Base-by-base conservation (phyloP, 2,329 filamentous ascomycete species). In the Juglanconis juglandina region DNA sequence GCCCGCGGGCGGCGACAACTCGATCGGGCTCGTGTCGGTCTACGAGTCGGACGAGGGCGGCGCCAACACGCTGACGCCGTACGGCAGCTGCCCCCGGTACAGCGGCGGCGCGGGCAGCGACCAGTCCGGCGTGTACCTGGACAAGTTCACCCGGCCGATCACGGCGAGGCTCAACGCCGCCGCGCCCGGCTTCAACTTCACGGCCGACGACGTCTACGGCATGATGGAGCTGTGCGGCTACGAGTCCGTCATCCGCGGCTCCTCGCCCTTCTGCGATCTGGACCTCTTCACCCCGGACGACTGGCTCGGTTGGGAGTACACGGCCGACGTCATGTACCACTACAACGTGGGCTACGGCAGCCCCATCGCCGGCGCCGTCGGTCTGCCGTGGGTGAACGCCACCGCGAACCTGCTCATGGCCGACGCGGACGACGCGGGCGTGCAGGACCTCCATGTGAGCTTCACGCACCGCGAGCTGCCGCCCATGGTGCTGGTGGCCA, bases 391-490 rank as follows among this genome's bases (percentile, higher is more conserved):
- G 87, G 68, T 89, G 5, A 87, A 87, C 64, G 82, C 85, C 0
- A 86, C 85, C 0, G 77, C 84, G 0, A 67, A 74, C 9, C 73
- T 84, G 0, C 73, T 87, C 9, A 68, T 84, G 56, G 70, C 66
- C 33, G 63, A 72, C 1, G 66, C 41, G 5, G 52, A 39, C 13
- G 57, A 69, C 1, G 65, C 71, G 0, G 69, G 72, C 5, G 68
- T 67, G 11, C 80, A 89, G 67, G 84, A 89, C 59, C 76, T 90
- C 7, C 87, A 86, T 67, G 77, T 89, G 46, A 86, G 84, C 56
- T 90, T 90, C 74, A 89, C 87, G 0, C 87, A 90, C 69, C 83
- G 87, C 24, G 87, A 90, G 69, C 74, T 90, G 2, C 87, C 87
- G 1, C 87, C 87, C 1, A 86, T 85, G 61, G 84, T 89, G 1